Evolutionary conservation across 192 early-diverging fungal species (phyloP).

Genomic region (Dispira simplex): DNA sequence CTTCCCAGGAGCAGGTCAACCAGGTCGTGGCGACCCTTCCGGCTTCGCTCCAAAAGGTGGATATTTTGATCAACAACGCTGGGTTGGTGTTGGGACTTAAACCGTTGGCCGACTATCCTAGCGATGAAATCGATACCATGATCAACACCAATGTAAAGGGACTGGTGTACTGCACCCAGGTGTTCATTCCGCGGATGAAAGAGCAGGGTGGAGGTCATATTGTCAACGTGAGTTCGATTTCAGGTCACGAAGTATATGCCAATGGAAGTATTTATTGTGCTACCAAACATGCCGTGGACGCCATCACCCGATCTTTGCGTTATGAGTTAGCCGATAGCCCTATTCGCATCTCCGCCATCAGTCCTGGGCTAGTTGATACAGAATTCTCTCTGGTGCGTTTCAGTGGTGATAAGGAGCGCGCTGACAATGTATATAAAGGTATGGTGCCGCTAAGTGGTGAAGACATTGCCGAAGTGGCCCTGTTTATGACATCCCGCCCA

Average conservation of each 20-base stretch:
- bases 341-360: conserved; percentile 60
- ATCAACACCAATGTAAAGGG: conserved; percentile 88
- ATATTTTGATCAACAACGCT: conserved; percentile 85
- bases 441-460: conserved; percentile 13
- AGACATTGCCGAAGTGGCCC: conserved; percentile 4
- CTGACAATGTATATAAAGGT: conserved; percentile 63
- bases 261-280: conserved; percentile 72
- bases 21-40: conserved; percentile 33
- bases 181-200: conserved; percentile 67
- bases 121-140: conserved; percentile 58
- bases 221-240: conserved; percentile 72
- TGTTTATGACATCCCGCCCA: conserved; percentile 8
- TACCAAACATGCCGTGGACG: conserved; percentile 66
- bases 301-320: conserved; percentile 57
- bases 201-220: conserved; percentile 41
- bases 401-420: conserved; percentile 41
- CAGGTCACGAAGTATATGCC: conserved; percentile 44
- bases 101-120: conserved; percentile 36
- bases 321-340: conserved; percentile 59
- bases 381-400: conserved; percentile 80
- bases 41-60: conserved; percentile 35
- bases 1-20: conserved; percentile 33
- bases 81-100: conserved; percentile 65
- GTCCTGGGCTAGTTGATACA: conserved; percentile 77
- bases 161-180: conserved; percentile 61